Evolutionary conservation across 768 basidiomycete genomes (phyloP), one percentile per base, ranked within the genome.

Genomic region (Leccinum ochraceum): DNA sequence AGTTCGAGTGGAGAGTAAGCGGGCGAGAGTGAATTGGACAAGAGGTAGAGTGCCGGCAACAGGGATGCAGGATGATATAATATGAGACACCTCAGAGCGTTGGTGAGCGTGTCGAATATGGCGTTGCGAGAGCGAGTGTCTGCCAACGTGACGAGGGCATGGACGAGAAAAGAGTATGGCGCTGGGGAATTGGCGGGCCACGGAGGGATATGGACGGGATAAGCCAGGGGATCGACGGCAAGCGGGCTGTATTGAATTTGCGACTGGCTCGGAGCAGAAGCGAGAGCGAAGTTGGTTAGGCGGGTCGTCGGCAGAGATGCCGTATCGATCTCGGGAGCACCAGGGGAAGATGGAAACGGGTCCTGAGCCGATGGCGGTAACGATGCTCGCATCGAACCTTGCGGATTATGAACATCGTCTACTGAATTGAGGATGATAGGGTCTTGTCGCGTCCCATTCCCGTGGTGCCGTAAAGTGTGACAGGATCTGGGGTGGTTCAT

Each of bases 11-110:
- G 78, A 52, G 83, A 79, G 75, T 93, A 95, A 1, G 89, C 83
- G 20, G 92, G 90, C 2, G 85, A 80, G 37, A 94, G 79, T 22
- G 89, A 83, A 71, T 94, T 95, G 13, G 92, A 92, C 34, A 94
- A 78, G 22, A 94, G 83, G 70, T 94, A 94, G 7, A 94, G 75
- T 37, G 90, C 81, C n/a, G 90, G 82, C 51, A 89, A 76, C 49
- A 96, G 81, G 44, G 91, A 89, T 22, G 79, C 57, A 0, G 90
- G 83, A 66, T 94, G 85, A 65, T 86, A 82, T 42, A 76, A 70
- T 61, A 86, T 79, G 56, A 96, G 80, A 22, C 84, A 80, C 30
- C 89, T 86, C 9, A 96, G 74, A 30, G 88, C 80, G 66, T 95
- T 96, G 39, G 87, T 88, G 58, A 92, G 74, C 17, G 80, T 81